phyloP scores from a whole-genome alignment of 108 stramenopile species.

The Hondaea fermentalgiana region DNA sequence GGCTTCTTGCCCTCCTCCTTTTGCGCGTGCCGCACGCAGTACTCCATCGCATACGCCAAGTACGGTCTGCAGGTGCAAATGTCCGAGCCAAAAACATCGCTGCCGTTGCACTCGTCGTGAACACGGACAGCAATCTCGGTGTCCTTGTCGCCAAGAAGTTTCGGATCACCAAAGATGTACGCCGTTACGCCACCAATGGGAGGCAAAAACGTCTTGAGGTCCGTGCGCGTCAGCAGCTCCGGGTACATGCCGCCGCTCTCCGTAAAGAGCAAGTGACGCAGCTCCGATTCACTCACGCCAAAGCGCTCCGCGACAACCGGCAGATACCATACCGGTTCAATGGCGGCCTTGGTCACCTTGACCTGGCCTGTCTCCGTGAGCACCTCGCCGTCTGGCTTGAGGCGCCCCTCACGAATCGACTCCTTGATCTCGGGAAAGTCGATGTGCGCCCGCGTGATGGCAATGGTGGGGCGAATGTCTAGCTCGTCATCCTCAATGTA shows the following conservation, averaged over 20 bases:
- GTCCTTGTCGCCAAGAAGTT: conserved; percentile 89
- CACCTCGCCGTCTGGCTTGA: conserved; percentile 75
- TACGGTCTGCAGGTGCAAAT: conserved; percentile 97
- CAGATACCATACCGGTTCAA: conserved; percentile 98
- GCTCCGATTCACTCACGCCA: conserved; percentile 71
- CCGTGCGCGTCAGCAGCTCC: conserved; percentile 89
- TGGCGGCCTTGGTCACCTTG: conserved; percentile 89
- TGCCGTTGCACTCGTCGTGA: conserved; percentile 98
- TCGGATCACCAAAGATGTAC: conserved; percentile 98
- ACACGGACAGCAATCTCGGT: conserved; percentile 90
- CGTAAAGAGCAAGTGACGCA: conserved; percentile 86
- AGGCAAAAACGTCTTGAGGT: conserved; percentile 94
- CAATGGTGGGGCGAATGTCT: conserved; percentile 98
- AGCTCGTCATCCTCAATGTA: conserved; percentile 84
- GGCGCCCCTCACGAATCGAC: conserved; percentile 68
- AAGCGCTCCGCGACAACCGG: conserved; percentile 94
- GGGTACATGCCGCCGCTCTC: conserved; percentile 99
- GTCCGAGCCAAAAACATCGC: conserved; percentile 93
- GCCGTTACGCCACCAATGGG: conserved; percentile 96
- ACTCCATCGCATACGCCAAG: conserved; percentile 98
- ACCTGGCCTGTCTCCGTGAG: conserved; percentile 76
- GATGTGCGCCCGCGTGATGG: conserved; percentile 98
- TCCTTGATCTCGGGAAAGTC: conserved; percentile 90
- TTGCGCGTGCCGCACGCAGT: conserved; percentile 87
- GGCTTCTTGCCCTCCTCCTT: conserved; percentile 47